These are phyloP conservation scores for Rhodotorula sp. DNA, from an alignment of 1,284 basidiomycete species.

Conservation along the genomic window DNA sequence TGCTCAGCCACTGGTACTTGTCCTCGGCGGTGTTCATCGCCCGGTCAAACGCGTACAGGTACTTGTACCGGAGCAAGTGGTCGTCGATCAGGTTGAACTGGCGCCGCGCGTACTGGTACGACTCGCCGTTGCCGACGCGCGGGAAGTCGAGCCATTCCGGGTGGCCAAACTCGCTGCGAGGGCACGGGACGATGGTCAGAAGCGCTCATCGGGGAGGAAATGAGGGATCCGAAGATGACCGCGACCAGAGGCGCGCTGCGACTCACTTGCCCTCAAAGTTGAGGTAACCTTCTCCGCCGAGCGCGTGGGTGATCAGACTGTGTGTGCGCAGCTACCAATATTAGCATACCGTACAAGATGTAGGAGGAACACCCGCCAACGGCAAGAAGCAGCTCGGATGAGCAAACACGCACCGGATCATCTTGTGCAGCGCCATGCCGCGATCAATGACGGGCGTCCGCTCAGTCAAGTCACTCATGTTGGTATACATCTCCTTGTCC, in stretches of 20 bases:
- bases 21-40: constrained; percentile 88
- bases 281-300: constrained; percentile 95
- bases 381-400: background rate
- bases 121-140: constrained; percentile 87
- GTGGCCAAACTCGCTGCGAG: constrained; percentile 77
- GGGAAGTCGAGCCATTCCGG: constrained; percentile 99
- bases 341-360: background rate
- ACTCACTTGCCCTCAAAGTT: constrained; percentile 88
- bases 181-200: background rate
- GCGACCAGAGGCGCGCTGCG: background rate
- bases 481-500: constrained; percentile 99
- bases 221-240: background rate
- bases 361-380: no score
- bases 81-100: constrained; percentile 97
- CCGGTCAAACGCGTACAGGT: constrained; percentile 86
- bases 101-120: constrained; percentile 81
- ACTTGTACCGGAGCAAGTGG: constrained; percentile 76
- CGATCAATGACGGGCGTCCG: constrained; percentile 85
- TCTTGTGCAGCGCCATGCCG: constrained; percentile 90
- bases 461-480: constrained; percentile 88
- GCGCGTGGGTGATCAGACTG: constrained; percentile 81
- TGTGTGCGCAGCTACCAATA: background rate
- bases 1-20: constrained; percentile 77
- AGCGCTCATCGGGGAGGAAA: background rate
- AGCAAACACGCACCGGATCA: constrained; percentile 72